Conservation (phyloP, 306 rosid species). For the Betula pendula region DNA sequence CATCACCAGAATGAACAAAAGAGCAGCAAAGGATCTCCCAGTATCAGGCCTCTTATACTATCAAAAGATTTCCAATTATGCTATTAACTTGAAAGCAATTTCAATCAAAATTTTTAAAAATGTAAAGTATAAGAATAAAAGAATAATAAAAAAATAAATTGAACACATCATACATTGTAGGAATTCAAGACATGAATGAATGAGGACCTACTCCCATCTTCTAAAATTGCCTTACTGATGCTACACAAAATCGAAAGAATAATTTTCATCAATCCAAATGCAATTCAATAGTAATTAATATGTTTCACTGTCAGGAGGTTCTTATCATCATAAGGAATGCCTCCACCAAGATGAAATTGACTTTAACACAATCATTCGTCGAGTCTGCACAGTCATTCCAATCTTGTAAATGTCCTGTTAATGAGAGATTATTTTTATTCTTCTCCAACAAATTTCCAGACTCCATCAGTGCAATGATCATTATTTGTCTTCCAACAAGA, state of each 20-base stretch:
- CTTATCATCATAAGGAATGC: not conserved
- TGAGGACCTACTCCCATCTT: not conserved
- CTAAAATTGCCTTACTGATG: not conserved
- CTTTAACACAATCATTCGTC: not conserved
- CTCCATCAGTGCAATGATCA: not conserved
- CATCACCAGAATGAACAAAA: not conserved
- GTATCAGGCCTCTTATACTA: not conserved
- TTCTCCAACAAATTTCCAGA: not conserved
- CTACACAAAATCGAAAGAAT: not conserved
- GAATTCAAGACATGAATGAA: not conserved
- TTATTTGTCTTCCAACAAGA: not conserved
- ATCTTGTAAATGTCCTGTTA: not conserved
- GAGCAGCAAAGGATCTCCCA: not conserved
- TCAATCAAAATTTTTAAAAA: not conserved
- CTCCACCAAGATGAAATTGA: not conserved
- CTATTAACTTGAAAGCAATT: not conserved
- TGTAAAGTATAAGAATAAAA: not conserved
- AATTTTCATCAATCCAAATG: not conserved
- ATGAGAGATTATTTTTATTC: not conserved
- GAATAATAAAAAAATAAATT: not conserved
- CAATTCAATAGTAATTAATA: not conserved
- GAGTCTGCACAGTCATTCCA: not conserved
- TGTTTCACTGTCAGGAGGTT: not conserved
- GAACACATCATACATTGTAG: not conserved
- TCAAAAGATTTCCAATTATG: not conserved